Conservation (phyloP, 352 stramenopile genomes). For the Pythium folliculosum region DNA sequence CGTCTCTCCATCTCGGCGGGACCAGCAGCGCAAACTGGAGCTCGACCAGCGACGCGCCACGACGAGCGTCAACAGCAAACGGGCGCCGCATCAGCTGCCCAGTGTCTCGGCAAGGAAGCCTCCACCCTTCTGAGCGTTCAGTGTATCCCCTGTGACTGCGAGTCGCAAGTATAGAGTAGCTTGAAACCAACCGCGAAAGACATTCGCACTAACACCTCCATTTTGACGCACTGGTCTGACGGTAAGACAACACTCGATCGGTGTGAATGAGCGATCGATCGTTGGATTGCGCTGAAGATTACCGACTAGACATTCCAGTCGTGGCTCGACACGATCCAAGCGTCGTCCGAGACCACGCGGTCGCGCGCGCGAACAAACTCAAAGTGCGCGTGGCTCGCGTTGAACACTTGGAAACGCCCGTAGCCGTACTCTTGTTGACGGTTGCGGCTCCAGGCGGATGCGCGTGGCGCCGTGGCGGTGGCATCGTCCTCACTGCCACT, state of each 20-base stretch:
- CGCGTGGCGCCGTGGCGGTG: too few species aligned
- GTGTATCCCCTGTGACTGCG: too few species aligned
- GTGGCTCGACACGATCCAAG: slow-evolving; percentile 41
- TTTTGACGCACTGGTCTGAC: too few species aligned
- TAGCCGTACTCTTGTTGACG: slow-evolving; percentile 41
- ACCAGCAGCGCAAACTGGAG: slow-evolving; percentile 6
- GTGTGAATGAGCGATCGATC: too few species aligned
- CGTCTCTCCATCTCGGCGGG: slow-evolving; percentile 17
- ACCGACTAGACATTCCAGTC: slow-evolving; percentile 28
- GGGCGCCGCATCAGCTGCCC: slow-evolving; percentile 8
- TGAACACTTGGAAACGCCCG: slow-evolving; percentile 42
- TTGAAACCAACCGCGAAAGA: too few species aligned
- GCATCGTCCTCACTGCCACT: background rate
- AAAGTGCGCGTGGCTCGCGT: slow-evolving; percentile 39
- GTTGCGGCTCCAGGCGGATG: slow-evolving; percentile 28
- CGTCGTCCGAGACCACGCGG: slow-evolving; percentile 32
- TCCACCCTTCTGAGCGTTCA: background rate
- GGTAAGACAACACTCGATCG: too few species aligned
- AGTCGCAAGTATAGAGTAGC: too few species aligned
- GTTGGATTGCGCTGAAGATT: background rate
- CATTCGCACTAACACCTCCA: too few species aligned
- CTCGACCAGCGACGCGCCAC: slow-evolving; percentile 19
- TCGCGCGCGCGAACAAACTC: slow-evolving; percentile 42
- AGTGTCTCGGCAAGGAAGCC: slow-evolving; percentile 9
- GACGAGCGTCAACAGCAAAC: slow-evolving; percentile 22